Evolutionary conservation across 495 filamentous ascomycete genomes (phyloP).

Genomic region (Talaromyces ruber): DNA sequence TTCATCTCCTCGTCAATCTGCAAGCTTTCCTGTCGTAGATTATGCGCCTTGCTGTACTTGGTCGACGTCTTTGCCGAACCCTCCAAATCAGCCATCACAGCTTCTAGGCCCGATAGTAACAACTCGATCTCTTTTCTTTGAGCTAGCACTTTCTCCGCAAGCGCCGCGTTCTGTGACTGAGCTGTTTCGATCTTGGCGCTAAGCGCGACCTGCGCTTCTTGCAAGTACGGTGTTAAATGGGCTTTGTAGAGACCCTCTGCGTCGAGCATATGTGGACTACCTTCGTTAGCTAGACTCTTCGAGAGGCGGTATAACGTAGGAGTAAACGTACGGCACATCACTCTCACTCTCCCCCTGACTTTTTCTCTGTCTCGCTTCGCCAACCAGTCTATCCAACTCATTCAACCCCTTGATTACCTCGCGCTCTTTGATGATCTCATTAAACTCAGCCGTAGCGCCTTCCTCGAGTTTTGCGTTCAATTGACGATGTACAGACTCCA

Average conservation of each 20-base stretch:
- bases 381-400: slow-evolving; percentile 67
- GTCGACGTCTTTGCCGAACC: slow-evolving; percentile 45
- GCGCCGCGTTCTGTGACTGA: slow-evolving; percentile 53
- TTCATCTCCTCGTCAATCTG: slow-evolving; percentile 37
- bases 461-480: slow-evolving; percentile 58
- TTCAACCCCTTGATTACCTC: slow-evolving; percentile 70
- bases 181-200: slow-evolving; percentile 51
- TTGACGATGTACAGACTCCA: slow-evolving; percentile 61
- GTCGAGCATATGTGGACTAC: slow-evolving; percentile 70
- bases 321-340: slow-evolving; percentile 26
- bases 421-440: slow-evolving; percentile 60
- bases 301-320: not conserved
- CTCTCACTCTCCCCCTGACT: slow-evolving; percentile 23
- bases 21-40: slow-evolving; percentile 32
- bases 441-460: slow-evolving; percentile 62
- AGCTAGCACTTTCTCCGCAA: slow-evolving; percentile 51
- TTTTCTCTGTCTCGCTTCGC: slow-evolving; percentile 56
- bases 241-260: slow-evolving; percentile 56
- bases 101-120: slow-evolving; percentile 56
- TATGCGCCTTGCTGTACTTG: slow-evolving; percentile 28
- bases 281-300: not conserved
- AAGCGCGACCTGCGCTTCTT: slow-evolving; percentile 50
- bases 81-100: slow-evolving; percentile 61
- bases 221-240: slow-evolving; percentile 61
- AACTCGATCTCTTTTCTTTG: slow-evolving; percentile 70